These are phyloP conservation scores for Blastocystis sp. DNA, from an alignment of 352 stramenopile species.

Conservation along the genomic window DNA sequence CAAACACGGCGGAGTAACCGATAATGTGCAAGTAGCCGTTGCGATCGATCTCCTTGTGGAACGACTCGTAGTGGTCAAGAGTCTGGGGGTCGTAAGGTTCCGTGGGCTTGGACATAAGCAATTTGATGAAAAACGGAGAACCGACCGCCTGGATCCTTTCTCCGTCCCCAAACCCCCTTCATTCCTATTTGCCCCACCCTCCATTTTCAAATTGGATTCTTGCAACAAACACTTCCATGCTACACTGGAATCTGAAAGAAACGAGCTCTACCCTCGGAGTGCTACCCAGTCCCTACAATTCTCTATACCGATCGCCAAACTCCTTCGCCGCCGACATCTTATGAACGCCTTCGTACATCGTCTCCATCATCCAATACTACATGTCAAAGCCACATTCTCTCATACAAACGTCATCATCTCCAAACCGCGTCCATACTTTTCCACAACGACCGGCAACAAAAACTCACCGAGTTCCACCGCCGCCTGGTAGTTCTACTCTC, in stretches of 20 bases:
- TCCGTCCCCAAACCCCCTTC: too few species aligned
- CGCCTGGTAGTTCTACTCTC: not conserved
- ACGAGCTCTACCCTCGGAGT: not conserved
- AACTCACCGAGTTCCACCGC: not conserved
- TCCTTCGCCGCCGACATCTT: not conserved
- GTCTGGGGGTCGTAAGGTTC: slow-evolving; percentile 32
- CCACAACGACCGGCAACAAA: not conserved
- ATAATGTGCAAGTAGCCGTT: not conserved
- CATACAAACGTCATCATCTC: not conserved
- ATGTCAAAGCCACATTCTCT: not conserved
- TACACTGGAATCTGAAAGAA: not conserved
- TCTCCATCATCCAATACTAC: not conserved
- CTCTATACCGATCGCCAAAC: not conserved
- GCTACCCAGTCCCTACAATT: not conserved
- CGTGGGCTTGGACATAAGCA: slow-evolving; percentile 1
- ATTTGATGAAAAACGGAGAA: slow-evolving; percentile 3
- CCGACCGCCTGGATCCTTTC: not conserved
- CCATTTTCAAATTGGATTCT: too few species aligned
- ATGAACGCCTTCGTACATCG: not conserved
- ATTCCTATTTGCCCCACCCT: too few species aligned
- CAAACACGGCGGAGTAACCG: not conserved
- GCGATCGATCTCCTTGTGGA: slow-evolving; percentile 31
- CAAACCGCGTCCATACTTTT: not conserved
- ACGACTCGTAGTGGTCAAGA: slow-evolving; percentile 45
- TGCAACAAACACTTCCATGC: not conserved